Evolutionary conservation across 2,329 filamentous ascomycete genomes (phyloP).

Genomic region (Verticillium albo-atrum): DNA sequence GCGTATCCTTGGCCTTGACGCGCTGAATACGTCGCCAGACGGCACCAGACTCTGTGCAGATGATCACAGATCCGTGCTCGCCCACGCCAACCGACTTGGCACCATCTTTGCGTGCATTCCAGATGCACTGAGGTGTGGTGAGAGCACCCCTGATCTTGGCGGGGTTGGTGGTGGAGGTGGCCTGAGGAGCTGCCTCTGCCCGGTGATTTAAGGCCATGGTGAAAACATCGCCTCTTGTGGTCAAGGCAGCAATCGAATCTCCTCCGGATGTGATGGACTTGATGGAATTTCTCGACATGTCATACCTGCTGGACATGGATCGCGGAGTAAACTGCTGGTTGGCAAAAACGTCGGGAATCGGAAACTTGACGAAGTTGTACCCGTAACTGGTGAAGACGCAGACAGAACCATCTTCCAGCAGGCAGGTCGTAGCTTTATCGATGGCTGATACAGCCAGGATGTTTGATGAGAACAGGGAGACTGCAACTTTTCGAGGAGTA

Average conservation of each 20-base stretch:
- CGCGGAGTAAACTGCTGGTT: slow-evolving; percentile 65
- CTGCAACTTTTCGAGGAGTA: slow-evolving; percentile 80
- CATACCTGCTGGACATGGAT: slow-evolving; percentile 61
- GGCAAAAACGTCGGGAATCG: slow-evolving; percentile 64
- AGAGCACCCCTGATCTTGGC: slow-evolving; percentile 82
- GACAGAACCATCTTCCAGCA: slow-evolving; percentile 83
- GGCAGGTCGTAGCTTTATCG: slow-evolving; percentile 79
- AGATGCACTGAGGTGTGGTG: slow-evolving; percentile 74
- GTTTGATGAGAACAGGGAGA: slow-evolving; percentile 68
- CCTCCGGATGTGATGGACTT: slow-evolving; percentile 77
- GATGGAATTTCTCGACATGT: slow-evolving; percentile 63
- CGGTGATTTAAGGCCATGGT: slow-evolving; percentile 73
- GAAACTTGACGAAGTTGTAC: slow-evolving; percentile 86
- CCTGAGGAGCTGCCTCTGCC: slow-evolving; percentile 53
- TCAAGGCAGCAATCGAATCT: slow-evolving; percentile 87
- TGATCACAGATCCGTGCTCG: slow-evolving; percentile 90
- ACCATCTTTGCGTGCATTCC: slow-evolving; percentile 84
- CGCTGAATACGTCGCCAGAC: slow-evolving; percentile 89
- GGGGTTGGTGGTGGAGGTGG: slow-evolving; percentile 84
- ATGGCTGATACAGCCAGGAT: slow-evolving; percentile 84
- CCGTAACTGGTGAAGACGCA: slow-evolving; percentile 95
- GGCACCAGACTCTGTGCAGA: slow-evolving; percentile 86
- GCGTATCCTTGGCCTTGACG: slow-evolving; percentile 69
- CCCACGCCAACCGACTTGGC: slow-evolving; percentile 84
- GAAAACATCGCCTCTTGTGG: slow-evolving; percentile 80